phyloP scores from a whole-genome alignment of 306 rosid genomes.

The Citrullus mucosospermus region DNA sequence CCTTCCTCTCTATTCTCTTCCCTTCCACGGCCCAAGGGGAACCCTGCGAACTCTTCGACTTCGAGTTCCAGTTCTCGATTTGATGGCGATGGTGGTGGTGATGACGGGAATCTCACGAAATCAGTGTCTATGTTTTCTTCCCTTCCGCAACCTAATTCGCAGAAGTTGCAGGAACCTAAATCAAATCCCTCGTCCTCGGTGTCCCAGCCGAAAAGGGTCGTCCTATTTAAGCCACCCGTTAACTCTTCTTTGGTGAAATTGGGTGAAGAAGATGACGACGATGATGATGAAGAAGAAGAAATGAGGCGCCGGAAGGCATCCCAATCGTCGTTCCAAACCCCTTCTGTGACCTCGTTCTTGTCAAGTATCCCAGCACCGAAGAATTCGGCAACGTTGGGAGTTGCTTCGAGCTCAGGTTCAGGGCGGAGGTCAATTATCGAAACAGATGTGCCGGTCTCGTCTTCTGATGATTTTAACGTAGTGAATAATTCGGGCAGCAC shows the following conservation, averaged over 20 bases:
- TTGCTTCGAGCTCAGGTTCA: slow-evolving; percentile 33
- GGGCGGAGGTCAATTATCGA: slow-evolving; percentile 61
- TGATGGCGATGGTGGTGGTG: background rate
- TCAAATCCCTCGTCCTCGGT: slow-evolving; percentile 18
- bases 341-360: slow-evolving; percentile 50
- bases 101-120: background rate
- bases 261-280: slow-evolving; percentile 28
- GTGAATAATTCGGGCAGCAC: slow-evolving; percentile 12
- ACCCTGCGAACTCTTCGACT: background rate
- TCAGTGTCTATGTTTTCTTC: slow-evolving; percentile 14
- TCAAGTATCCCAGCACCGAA: slow-evolving; percentile 74
- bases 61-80: background rate
- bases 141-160: slow-evolving; percentile 49
- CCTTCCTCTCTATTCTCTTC: slow-evolving; percentile 35
- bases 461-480: slow-evolving; percentile 10
- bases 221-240: slow-evolving; percentile 65
- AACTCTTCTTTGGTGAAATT: slow-evolving; percentile 22
- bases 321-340: slow-evolving; percentile 25
- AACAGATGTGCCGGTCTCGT: slow-evolving; percentile 14
- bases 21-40: slow-evolving; percentile 43
- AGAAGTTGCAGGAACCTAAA: slow-evolving; percentile 16
- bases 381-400: slow-evolving; percentile 53
- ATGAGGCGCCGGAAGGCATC: slow-evolving; percentile 22
- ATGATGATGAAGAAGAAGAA: slow-evolving; percentile 24
- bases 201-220: slow-evolving; percentile 36